phyloP scores from a whole-genome alignment of 139 green algal species.

The Zygnema circumcarinatum region DNA sequence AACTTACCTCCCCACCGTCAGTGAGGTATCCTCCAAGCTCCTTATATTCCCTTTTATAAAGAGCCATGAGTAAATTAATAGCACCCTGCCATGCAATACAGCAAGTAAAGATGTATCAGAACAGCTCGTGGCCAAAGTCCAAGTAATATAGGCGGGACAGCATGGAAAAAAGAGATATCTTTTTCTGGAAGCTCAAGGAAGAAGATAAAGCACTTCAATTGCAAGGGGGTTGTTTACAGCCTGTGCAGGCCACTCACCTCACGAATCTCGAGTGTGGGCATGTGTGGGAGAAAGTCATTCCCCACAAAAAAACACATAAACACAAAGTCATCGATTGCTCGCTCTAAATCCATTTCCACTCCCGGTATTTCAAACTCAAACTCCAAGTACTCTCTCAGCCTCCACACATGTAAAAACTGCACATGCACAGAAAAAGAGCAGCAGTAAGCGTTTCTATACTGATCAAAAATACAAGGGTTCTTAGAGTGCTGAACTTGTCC shows the following conservation, averaged over 20 bases:
- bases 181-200: too few relatives aligned
- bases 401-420: conserved; percentile 78
- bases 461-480: background rate
- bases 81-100: conserved; percentile 71
- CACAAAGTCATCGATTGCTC: conserved; percentile 89
- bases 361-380: conserved; percentile 75
- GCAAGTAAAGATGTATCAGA: too few relatives aligned
- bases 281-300: conserved; percentile 99
- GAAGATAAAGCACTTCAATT: too few relatives aligned
- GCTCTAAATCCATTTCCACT: conserved; percentile 73
- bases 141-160: too few relatives aligned
- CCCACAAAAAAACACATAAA: conserved; percentile 99
- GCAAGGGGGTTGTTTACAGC: too few relatives aligned
- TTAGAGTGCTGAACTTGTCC: background rate
- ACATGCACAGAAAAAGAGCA: conserved; percentile 18
- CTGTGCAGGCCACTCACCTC: too few relatives aligned
- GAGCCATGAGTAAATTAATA: conserved; percentile 94
- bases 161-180: too few relatives aligned
- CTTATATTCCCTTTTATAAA: conserved; percentile 85
- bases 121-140: too few relatives aligned
- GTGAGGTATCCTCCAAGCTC: conserved; percentile 87
- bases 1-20: conserved; percentile 66
- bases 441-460: background rate
- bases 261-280: conserved; percentile 97
- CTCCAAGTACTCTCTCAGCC: conserved; percentile 95